phyloP scores from a whole-genome alignment of 2,329 filamentous ascomycete species.

The Monilinia polystroma region DNA sequence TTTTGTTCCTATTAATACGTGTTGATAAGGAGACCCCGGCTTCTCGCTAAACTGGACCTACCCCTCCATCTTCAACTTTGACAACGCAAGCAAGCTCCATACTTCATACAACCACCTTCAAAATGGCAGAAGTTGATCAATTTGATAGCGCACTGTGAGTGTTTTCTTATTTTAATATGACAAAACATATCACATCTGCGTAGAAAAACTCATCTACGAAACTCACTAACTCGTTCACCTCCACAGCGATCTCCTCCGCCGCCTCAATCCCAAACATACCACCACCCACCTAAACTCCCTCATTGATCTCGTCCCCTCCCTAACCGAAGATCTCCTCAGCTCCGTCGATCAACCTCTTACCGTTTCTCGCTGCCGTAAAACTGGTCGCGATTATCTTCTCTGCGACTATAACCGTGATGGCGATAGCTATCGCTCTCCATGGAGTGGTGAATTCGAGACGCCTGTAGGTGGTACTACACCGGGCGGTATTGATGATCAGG shows the following conservation, averaged over 20 bases:
- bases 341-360: slow-evolving; percentile 95
- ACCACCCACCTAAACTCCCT: slow-evolving; percentile 84
- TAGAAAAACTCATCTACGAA: neutral
- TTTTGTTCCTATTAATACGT: neutral
- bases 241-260: slow-evolving; percentile 92
- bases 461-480: slow-evolving; percentile 67
- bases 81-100: slow-evolving; percentile 22
- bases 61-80: slow-evolving; percentile 21
- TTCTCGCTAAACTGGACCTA: slow-evolving; percentile 22
- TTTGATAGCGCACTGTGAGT: slow-evolving; percentile 43
- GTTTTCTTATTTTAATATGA: neutral
- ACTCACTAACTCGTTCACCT: slow-evolving; percentile 13
- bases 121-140: slow-evolving; percentile 40
- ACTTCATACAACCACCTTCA: slow-evolving; percentile 28
- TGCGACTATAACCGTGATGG: slow-evolving; percentile 99
- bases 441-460: slow-evolving; percentile 98
- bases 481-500: slow-evolving; percentile 51
- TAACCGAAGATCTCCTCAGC: slow-evolving; percentile 96
- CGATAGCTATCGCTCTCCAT: slow-evolving; percentile 96
- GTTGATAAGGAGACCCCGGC: slow-evolving; percentile 7
- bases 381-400: slow-evolving; percentile 91
- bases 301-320: slow-evolving; percentile 81
- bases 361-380: slow-evolving; percentile 80
- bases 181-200: neutral
- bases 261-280: slow-evolving; percentile 92